phyloP scores from a whole-genome alignment of 2,329 filamentous ascomycete species.

The Hymenoscyphus occultus region DNA sequence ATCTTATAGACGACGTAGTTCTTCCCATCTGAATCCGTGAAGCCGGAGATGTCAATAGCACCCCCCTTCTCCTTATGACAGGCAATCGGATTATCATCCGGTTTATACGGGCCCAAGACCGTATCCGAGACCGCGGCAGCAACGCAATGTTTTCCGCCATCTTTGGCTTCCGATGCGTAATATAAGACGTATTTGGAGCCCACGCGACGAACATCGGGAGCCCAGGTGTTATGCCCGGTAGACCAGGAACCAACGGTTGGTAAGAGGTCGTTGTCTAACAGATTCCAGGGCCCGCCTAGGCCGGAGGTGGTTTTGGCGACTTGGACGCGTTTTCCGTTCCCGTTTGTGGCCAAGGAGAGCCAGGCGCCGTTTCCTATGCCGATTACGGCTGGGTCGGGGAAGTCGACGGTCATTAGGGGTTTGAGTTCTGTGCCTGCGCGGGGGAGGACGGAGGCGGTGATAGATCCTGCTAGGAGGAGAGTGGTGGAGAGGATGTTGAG shows the following conservation, averaged over 20 bases:
- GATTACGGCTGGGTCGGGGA: not conserved
- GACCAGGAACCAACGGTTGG: not conserved
- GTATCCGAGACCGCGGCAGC: not conserved
- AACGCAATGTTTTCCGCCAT: not conserved
- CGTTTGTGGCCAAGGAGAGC: not conserved
- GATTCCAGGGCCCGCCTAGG: not conserved
- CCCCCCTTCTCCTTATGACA: constrained; percentile 54
- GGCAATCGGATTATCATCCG: constrained; percentile 36
- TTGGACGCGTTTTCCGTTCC: not conserved
- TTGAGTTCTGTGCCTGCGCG: not conserved
- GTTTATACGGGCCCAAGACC: not conserved
- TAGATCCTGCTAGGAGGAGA: not conserved
- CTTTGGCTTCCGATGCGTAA: not conserved
- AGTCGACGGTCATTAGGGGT: not conserved
- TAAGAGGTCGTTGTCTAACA: not conserved
- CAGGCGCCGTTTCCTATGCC: not conserved
- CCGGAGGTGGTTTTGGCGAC: not conserved
- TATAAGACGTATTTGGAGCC: not conserved
- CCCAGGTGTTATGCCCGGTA: not conserved
- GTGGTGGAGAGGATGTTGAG: not conserved
- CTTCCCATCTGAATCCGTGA: constrained; percentile 51
- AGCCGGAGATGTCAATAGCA: constrained; percentile 61
- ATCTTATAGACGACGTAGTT: constrained; percentile 54
- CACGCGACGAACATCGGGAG: not conserved
- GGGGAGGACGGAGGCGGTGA: not conserved